phyloP scores from a whole-genome alignment of 495 filamentous ascomycete genomes.

The Penicillium samsonianum region DNA sequence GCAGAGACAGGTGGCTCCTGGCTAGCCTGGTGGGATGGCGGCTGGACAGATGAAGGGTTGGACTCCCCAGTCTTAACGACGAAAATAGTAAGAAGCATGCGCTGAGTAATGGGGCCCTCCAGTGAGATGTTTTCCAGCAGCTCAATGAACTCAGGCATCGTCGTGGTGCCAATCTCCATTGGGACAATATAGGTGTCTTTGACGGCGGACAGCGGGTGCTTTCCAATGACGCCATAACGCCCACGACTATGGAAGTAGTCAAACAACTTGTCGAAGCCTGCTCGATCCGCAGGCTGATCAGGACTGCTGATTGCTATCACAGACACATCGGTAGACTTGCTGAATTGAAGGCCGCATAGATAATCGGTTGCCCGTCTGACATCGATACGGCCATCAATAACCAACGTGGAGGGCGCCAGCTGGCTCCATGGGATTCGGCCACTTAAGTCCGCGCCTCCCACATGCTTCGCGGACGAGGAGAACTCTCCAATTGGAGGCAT shows the following conservation, averaged over 20 bases:
- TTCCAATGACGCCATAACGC: constrained; percentile 78
- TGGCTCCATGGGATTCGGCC: constrained; percentile 63
- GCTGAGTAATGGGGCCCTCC: constrained; percentile 63
- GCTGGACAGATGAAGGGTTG: constrained; percentile 46
- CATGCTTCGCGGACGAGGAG: constrained; percentile 72
- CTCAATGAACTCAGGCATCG: constrained; percentile 71
- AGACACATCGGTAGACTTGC: constrained; percentile 68
- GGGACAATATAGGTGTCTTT: constrained; percentile 79
- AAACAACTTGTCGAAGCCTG: constrained; percentile 67
- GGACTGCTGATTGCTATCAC: constrained; percentile 66
- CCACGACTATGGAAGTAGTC: constrained; percentile 77
- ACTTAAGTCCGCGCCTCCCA: constrained; percentile 74
- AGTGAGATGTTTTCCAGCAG: constrained; percentile 73
- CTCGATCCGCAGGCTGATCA: constrained; percentile 48
- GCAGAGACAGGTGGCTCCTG: constrained; percentile 40
- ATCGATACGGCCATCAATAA: constrained; percentile 81
- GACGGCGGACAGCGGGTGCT: constrained; percentile 65
- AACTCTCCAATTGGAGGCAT: constrained; percentile 80
- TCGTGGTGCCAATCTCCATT: constrained; percentile 59
- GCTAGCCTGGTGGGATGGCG: constrained; percentile 45
- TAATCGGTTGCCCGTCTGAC: constrained; percentile 82
- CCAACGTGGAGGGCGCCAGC: constrained; percentile 66
- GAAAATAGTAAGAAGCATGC: constrained; percentile 74
- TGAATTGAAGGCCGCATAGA: constrained; percentile 77
- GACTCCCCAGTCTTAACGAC: constrained; percentile 61